phyloP scores from a whole-genome alignment of 2,329 filamentous ascomycete genomes.

The Aspergillus ruber region DNA sequence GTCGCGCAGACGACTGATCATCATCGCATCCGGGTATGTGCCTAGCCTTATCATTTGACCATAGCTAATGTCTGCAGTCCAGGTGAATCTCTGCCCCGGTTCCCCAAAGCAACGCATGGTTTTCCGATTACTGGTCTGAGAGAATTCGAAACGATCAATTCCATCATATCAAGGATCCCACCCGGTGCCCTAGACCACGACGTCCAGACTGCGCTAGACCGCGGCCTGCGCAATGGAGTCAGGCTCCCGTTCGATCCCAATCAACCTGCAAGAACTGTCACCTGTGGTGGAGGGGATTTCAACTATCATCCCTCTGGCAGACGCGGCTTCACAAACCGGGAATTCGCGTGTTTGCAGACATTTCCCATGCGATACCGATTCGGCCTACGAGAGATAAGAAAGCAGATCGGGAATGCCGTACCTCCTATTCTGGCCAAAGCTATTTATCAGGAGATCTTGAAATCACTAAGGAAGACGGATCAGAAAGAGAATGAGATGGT shows the following conservation, averaged over 20 bases:
- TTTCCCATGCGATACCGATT: slow-evolving; percentile 62
- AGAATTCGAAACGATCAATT: slow-evolving; percentile 36
- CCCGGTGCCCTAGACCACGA: slow-evolving; percentile 38
- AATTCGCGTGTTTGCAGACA: slow-evolving; percentile 63
- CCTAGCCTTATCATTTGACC: slow-evolving; percentile 2
- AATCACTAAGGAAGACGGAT: slow-evolving; percentile 33
- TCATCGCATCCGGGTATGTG: slow-evolving; percentile 49
- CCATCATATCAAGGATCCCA: slow-evolving; percentile 38
- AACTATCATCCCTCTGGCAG: slow-evolving; percentile 61
- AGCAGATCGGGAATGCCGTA: slow-evolving; percentile 75
- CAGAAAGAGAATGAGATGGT: slow-evolving; percentile 11
- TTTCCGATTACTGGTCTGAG: slow-evolving; percentile 21
- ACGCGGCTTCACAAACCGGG: slow-evolving; percentile 59
- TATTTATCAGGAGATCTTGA: slow-evolving; percentile 33
- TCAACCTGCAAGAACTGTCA: slow-evolving; percentile 54
- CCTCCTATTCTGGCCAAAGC: slow-evolving; percentile 49
- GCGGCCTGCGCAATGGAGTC: slow-evolving; percentile 18
- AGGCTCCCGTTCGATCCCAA: slow-evolving; percentile 42
- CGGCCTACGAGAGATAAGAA: slow-evolving; percentile 33
- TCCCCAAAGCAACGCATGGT: slow-evolving; percentile 58
- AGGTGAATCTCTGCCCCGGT: slow-evolving; percentile 62
- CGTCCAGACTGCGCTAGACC: slow-evolving; percentile 16
- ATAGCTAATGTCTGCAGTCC: slow-evolving; percentile 48
- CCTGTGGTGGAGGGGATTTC: slow-evolving; percentile 52
- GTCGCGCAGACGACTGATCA: slow-evolving; percentile 42